Evolutionary conservation across 176 grass and related monocot genomes (phyloP).

Genomic region (Aegilops speltoides): DNA sequence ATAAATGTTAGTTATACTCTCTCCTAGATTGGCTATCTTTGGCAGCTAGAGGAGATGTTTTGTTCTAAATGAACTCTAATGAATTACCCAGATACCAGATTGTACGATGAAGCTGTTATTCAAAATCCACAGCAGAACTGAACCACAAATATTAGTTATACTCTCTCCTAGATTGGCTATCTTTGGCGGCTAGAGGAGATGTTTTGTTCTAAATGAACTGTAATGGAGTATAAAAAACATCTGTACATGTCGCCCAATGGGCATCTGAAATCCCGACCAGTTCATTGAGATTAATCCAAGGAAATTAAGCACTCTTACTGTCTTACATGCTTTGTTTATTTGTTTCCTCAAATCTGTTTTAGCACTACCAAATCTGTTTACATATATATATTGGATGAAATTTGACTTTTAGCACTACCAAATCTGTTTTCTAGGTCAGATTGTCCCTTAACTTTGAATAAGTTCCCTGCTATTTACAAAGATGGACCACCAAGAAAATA

Average conservation of each 20-base stretch:
- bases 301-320: not conserved
- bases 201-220: not conserved
- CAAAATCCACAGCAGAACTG: no score
- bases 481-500: not conserved
- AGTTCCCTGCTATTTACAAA: not conserved
- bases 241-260: no score
- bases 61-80: no score
- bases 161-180: not conserved
- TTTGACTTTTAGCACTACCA: not conserved
- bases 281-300: not conserved
- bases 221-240: not conserved
- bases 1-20: not conserved
- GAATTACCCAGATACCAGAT: no score
- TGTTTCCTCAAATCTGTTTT: not conserved
- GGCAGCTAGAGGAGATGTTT: not conserved
- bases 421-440: not conserved
- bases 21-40: not conserved
- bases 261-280: not conserved
- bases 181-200: not conserved
- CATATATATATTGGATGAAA: not conserved
- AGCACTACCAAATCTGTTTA: not conserved
- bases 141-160: no score
- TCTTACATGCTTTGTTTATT: not conserved
- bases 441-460: not conserved
- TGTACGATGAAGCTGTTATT: no score